phyloP scores from a whole-genome alignment of 2,329 filamentous ascomycete species.

The Zymoseptoria tritici region DNA sequence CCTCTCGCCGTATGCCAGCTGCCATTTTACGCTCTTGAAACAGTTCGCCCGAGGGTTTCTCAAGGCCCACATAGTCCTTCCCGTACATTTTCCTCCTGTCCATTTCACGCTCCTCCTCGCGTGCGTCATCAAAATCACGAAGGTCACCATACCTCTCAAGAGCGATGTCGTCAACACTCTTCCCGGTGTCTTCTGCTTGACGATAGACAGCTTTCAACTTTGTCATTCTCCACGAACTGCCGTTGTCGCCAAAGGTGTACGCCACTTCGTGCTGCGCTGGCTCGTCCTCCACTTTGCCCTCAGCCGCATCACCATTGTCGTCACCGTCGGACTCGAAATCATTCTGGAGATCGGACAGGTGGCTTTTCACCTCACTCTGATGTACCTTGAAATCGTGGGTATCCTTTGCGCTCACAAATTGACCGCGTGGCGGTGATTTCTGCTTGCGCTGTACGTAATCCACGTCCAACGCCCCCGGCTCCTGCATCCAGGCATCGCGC shows the following conservation, averaged over 20 bases:
- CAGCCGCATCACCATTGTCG: slow-evolving; percentile 37
- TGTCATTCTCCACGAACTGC: slow-evolving; percentile 93
- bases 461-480: slow-evolving; percentile 70
- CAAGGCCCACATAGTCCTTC: slow-evolving; percentile 72
- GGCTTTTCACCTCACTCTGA: slow-evolving; percentile 70
- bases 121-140: slow-evolving; percentile 79
- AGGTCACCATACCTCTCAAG: slow-evolving; percentile 73
- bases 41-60: slow-evolving; percentile 81
- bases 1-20: slow-evolving; percentile 42
- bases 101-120: slow-evolving; percentile 87
- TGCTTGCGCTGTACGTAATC: slow-evolving; percentile 68
- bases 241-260: slow-evolving; percentile 83
- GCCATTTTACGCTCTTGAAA: slow-evolving; percentile 67
- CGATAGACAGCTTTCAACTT: slow-evolving; percentile 82
- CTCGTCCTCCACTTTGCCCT: slow-evolving; percentile 38
- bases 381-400: slow-evolving; percentile 67
- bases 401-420: slow-evolving; percentile 42
- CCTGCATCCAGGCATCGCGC: slow-evolving; percentile 92
- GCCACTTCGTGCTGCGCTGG: slow-evolving; percentile 56
- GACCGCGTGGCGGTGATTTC: slow-evolving; percentile 37
- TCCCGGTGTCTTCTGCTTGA: slow-evolving; percentile 64
- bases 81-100: slow-evolving; percentile 79
- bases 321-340: slow-evolving; percentile 44
- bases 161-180: slow-evolving; percentile 73
- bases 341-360: slow-evolving; percentile 53